Percentiles rank a stretch among this genome's conserved stretches.
Evolutionary conservation across 2,329 filamentous ascomycete species (phyloP).

Genomic region (Dothideomycetes sp.): DNA sequence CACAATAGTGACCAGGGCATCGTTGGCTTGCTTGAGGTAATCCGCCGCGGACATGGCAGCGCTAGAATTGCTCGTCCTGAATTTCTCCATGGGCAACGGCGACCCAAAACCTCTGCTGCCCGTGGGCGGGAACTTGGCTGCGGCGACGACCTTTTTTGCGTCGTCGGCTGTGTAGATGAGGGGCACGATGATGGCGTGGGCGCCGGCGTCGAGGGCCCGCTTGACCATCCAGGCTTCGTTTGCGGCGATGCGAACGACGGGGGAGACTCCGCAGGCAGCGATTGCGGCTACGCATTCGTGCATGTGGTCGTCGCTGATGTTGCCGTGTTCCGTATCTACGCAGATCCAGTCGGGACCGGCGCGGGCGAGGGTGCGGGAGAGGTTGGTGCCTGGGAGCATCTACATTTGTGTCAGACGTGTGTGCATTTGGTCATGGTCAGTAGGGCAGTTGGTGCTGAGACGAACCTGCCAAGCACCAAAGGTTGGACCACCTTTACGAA

Average conservation of each 20-base stretch:
- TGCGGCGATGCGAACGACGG: slow-evolving; percentile 39
- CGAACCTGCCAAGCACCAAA: slow-evolving; percentile 50
- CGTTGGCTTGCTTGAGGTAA: slow-evolving; percentile 45
- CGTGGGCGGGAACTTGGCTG: slow-evolving; percentile 44
- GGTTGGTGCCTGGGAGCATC: slow-evolving; percentile 44
- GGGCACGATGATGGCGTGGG: slow-evolving; percentile 47
- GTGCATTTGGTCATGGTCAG: not conserved
- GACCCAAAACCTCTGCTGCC: slow-evolving; percentile 46
- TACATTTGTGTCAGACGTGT: slow-evolving; percentile 10
- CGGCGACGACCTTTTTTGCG: slow-evolving; percentile 38
- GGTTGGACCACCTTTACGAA: slow-evolving; percentile 37
- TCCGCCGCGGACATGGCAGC: slow-evolving; percentile 26
- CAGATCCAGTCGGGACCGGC: slow-evolving; percentile 44
- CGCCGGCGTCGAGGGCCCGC: slow-evolving; percentile 47
- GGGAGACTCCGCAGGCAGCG: slow-evolving; percentile 31
- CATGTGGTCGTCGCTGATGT: slow-evolving; percentile 44
- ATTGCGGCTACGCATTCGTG: slow-evolving; percentile 44
- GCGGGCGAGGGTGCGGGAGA: slow-evolving; percentile 41
- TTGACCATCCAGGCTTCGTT: slow-evolving; percentile 54
- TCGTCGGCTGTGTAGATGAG: slow-evolving; percentile 43
- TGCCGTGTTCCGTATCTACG: slow-evolving; percentile 46
- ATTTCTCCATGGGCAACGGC: slow-evolving; percentile 36
- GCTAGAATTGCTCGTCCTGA: slow-evolving; percentile 10
- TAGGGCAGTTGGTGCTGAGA: not conserved
- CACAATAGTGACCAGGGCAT: slow-evolving; percentile 38